Base-by-base conservation (phyloP, 1,284 basidiomycete species). In the Apiotrichum laibachii region DNA sequence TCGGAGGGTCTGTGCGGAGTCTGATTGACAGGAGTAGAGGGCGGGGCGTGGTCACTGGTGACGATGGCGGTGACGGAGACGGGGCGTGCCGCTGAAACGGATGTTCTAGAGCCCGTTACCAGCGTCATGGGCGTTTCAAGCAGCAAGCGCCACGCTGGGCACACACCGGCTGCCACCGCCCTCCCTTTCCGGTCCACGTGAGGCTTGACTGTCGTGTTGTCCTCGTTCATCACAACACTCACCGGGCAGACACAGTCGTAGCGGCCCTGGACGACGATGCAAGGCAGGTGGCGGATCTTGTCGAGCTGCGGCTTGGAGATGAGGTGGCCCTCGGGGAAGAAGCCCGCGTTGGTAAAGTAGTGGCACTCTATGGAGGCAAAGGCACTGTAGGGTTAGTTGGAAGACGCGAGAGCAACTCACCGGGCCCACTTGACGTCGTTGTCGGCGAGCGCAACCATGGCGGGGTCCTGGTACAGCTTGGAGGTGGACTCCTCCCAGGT, bases 291-390 rank as follows among this genome's bases (percentile, higher is more conserved):
- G 21, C 89, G 88, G 66, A 97, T 96, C 80, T 93, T 95, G 68
- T 90, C 90, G 51, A 96, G 88, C 69, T 88, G 85, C 72, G 89
- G 87, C 67, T 83, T 82, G 65, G 90, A 86, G 53, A 97, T 81
- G 18, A 98, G 82, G 72, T 93, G 89, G 0, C 93, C 92, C 39
- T 95, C 89, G 39, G 87, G 60, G 37, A 60, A 81, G 79, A 92
- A 97, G 3, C 91, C 93, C 46, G 84, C 83, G 68, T 91, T 89
- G 53, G 91, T 81, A 71, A 96, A 95, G 77, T 89, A 97, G 72
- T 96, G 92, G 69, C 91, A 90, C 79, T 96, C 93, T 61, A 96
- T 94, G 48, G 87, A 81, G 6, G 92, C 90, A 74, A 93, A 94
- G 2, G 90, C 88, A 69, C 88, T 91, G 64, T 6, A 21, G 3